phyloP scores from a whole-genome alignment of 768 basidiomycete genomes.

The Tulasnella sp. region DNA sequence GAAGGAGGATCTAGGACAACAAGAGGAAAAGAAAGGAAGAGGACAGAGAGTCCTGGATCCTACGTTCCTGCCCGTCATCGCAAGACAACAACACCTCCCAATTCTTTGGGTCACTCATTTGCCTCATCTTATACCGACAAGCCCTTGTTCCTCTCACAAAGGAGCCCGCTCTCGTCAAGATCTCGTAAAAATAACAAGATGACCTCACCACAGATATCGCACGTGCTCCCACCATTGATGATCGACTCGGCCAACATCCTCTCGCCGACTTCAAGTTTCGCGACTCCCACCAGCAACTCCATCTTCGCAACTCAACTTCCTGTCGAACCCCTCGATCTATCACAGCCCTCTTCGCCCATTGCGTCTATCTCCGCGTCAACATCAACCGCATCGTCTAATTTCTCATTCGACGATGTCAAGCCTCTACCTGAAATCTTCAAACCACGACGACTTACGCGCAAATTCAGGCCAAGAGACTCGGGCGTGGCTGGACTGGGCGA shows the following conservation, averaged over 20 bases:
- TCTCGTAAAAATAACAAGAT: slow-evolving; percentile 2
- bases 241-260: not conserved
- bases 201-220: slow-evolving; percentile 3
- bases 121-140: not conserved
- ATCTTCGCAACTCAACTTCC: not conserved
- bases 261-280: no score
- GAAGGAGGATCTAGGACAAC: not conserved
- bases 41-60: not conserved
- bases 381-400: slow-evolving; percentile 9
- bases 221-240: not conserved
- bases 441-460: slow-evolving; percentile 6
- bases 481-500: not conserved
- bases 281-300: no score
- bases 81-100: not conserved
- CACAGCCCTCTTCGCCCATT: slow-evolving; percentile 11
- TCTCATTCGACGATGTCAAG: not conserved
- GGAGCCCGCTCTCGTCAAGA: not conserved
- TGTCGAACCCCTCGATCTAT: no score
- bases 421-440: not conserved
- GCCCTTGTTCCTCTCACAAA: not conserved
- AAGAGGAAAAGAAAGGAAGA: slow-evolving; percentile 1
- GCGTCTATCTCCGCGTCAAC: slow-evolving; percentile 13
- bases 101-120: not conserved
- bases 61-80: not conserved
- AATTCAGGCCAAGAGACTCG: slow-evolving; percentile 6